These are phyloP conservation scores for Avena eriantha DNA, from an alignment of 176 grass and related monocot genomes.

Conservation along the genomic window DNA sequence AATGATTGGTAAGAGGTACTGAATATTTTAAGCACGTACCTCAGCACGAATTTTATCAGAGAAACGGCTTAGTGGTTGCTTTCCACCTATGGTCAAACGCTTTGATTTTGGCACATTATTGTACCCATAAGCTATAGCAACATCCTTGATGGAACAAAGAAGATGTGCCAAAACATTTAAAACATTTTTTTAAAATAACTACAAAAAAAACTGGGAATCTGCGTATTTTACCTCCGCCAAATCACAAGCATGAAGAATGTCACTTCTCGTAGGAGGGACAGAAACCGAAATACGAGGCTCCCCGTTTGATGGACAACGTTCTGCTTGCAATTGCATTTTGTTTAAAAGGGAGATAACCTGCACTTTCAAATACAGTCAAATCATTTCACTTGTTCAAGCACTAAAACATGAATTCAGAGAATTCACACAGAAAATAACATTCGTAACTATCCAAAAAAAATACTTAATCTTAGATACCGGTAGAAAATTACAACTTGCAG, in stretches of 20 bases:
- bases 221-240: conserved; percentile 61
- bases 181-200: background rate
- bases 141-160: conserved; percentile 67
- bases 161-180: conserved; percentile 6
- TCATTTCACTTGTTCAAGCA: conserved; percentile 30
- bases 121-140: conserved; percentile 97
- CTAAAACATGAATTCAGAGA: conserved; percentile 7
- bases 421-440: conserved; percentile 17
- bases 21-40: conserved; percentile 45
- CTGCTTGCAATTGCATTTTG: conserved; percentile 96
- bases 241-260: conserved; percentile 79
- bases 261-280: conserved; percentile 85
- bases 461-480: conserved; percentile 31
- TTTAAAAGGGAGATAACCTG: conserved; percentile 86
- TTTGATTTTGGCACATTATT: conserved; percentile 97
- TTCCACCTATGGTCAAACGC: conserved; percentile 83
- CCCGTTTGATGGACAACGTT: conserved; percentile 43
- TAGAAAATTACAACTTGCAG: conserved; percentile 9
- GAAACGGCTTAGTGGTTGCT: conserved; percentile 85
- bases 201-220: conserved; percentile 13
- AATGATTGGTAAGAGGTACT: conserved; percentile 17
- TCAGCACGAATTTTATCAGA: conserved; percentile 97
- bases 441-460: conserved; percentile 4
- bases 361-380: conserved; percentile 36
- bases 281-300: conserved; percentile 57